Conservation (phyloP, 805 yeast genomes). For the Wickerhamiella occidentalis region DNA sequence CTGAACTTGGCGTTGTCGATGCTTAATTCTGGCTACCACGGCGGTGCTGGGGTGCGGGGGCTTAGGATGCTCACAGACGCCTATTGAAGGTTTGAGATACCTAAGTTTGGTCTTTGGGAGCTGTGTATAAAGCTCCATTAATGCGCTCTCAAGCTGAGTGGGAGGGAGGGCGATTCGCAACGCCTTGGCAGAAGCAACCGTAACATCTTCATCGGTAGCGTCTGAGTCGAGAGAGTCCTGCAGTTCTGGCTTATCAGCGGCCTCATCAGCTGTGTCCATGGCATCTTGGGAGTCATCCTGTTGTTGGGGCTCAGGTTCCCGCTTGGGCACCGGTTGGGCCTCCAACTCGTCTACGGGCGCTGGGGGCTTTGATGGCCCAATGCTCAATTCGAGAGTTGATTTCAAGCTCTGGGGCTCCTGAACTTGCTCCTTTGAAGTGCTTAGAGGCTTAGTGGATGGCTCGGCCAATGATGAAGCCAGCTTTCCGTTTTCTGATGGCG, state of each 20-base stretch:
- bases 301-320: neutral
- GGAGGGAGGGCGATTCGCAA: conserved; percentile 1
- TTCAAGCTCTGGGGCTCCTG: neutral
- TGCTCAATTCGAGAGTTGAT: neutral
- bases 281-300: neutral
- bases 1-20: neutral
- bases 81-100: neutral
- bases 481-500: neutral
- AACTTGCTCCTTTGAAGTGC: neutral
- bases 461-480: neutral
- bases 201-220: conserved; percentile 4
- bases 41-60: neutral
- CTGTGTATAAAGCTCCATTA: conserved; percentile 5
- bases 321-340: neutral
- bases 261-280: too few species aligned
- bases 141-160: neutral
- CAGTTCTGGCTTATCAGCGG: neutral
- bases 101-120: neutral
- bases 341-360: too few species aligned
- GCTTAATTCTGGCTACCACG: conserved; percentile 1
- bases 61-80: neutral
- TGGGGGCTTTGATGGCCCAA: too few species aligned
- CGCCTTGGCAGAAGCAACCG: neutral
- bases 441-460: neutral
- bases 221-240: neutral